These are phyloP conservation scores for Lachnellula subtilissima DNA, from an alignment of 2,329 filamentous ascomycete species.

Conservation along the genomic window DNA sequence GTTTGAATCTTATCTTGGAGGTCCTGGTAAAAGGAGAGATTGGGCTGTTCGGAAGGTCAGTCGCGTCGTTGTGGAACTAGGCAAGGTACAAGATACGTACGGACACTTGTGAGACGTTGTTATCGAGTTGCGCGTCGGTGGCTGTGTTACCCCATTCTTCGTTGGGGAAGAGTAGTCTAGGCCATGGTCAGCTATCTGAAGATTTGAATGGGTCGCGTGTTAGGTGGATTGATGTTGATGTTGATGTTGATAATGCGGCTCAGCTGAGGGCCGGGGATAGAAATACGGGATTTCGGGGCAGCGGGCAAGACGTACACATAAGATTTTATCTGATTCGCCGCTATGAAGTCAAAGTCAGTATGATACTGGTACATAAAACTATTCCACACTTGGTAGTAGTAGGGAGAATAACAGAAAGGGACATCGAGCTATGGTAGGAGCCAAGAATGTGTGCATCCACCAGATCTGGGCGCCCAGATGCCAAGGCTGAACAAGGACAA, in stretches of 20 bases:
- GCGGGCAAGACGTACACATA: conserved; percentile 24
- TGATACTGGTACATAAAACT: not conserved
- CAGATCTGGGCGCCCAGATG: not conserved
- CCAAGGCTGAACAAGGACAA: not conserved
- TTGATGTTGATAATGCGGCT: not conserved
- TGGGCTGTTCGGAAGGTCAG: conserved; percentile 20
- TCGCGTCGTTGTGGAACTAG: not conserved
- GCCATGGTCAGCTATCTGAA: conserved; percentile 9
- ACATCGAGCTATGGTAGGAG: not conserved
- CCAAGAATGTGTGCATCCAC: not conserved
- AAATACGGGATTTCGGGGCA: not conserved
- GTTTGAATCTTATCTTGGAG: conserved; percentile 65
- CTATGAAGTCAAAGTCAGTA: conserved; percentile 16
- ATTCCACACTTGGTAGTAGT: not conserved
- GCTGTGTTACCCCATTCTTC: conserved; percentile 24
- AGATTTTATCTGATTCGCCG: conserved; percentile 25
- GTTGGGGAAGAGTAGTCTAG: conserved; percentile 29
- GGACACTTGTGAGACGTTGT: conserved; percentile 21
- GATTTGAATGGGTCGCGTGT: not conserved
- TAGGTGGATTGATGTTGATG: not conserved
- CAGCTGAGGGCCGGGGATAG: not conserved
- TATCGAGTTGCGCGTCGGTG: conserved; percentile 13
- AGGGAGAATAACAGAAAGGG: not conserved
- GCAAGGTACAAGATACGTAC: conserved; percentile 14
- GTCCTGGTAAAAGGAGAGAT: conserved; percentile 27